Evolutionary conservation across 108 stramenopile genomes (phyloP), one percentile per base, ranked within the genome.

Genomic region (Chaetoceros muelleri): DNA sequence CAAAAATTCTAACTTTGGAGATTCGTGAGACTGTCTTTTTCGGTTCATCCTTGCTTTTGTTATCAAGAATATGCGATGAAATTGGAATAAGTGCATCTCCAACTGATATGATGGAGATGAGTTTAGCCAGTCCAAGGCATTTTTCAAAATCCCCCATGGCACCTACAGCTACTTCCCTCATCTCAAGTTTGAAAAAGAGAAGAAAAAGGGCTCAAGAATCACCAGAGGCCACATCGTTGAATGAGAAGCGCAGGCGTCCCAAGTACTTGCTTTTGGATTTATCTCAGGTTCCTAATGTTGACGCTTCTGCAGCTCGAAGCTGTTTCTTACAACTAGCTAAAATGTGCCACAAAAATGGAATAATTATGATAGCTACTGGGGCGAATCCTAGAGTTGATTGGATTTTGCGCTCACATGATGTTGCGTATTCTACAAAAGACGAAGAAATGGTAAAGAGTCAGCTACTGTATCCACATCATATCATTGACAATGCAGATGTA

Each of bases 291-390:
- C 70, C 78, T 22, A 73, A 80, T 47, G 18, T 85, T 17, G 88
- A 90, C 62, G 79, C 88, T n/a, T 82, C 82, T 1, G 80, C 88
- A 0, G 68, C 82, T 3, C 65, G 84, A 0, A 76, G 78, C 23
- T 90, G 88, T 53, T 90, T 90, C 57, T 59, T 85, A 2, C 88
- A 90, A 51, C 65, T 90, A 10, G 82, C 69, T 25, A 85, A 82
- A 54, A 57, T 84, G 57, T 81, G 80, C 30, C 61, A 67, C 57
- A 83, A 85, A 51, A 61, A 71, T 46, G 67, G 69, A 0, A 81
- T 90, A 27, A 48, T 81, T 22, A 69, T 90, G 16, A 85, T 81
- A 64, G 88, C 80, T 2, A 63, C 80, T 16, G 76, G 88, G 22
- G 72, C 70, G 1, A 57, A 70, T 45, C 75, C 81, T 22, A 60